Evolutionary conservation across 1,284 basidiomycete species (phyloP), one percentile per base, ranked within the genome.

Genomic region (Ganoderma sinense): DNA sequence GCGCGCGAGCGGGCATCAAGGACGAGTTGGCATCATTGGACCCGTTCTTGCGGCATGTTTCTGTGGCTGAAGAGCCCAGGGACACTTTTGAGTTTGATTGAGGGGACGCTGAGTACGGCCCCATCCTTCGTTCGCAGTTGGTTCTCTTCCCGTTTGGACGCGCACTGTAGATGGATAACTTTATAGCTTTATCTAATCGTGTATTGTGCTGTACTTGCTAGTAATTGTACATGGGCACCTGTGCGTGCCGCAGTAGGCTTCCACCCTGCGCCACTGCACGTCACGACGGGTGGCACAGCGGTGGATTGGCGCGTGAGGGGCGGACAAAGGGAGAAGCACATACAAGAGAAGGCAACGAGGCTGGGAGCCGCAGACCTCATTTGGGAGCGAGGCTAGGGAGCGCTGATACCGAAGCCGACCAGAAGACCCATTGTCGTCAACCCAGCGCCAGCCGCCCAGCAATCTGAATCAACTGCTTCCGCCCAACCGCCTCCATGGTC

Each of bases 21-120:
- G 91, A 94, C 68, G 94, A 96, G 80, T 83, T 96, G 56, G 87
- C 91, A 29, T 92, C 92, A 26, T 83, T 95, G 41, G 92, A 94
- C 79, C 94, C 94, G 26, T 80, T 94, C 36, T 82, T 95, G 70
- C 84, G 90, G 43, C 92, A 92, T 64, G 79, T 81, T n/a, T 78
- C 76, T 3, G 76, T 74, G 14, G 71, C 73, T 13, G 78, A 78
- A 29, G 77, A 78, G 64, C 68, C 67, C 45, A 71, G 73, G 65
- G 75, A 75, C 62, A 72, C 71, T 66, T 73, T 74, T 65, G 74
- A 75, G 64, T 74, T 74, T 65, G 76, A 75, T 48, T 72, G 65
- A 72, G 62, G 10, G 43, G 29, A 33, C 36, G 53, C 62, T 51
- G 48, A 51, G 45, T 39, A 53, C 26, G 53, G 53, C 20, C 45